These are phyloP conservation scores for Zygnema circumcarinatum DNA, from an alignment of 139 green algal species.

Conservation along the genomic window DNA sequence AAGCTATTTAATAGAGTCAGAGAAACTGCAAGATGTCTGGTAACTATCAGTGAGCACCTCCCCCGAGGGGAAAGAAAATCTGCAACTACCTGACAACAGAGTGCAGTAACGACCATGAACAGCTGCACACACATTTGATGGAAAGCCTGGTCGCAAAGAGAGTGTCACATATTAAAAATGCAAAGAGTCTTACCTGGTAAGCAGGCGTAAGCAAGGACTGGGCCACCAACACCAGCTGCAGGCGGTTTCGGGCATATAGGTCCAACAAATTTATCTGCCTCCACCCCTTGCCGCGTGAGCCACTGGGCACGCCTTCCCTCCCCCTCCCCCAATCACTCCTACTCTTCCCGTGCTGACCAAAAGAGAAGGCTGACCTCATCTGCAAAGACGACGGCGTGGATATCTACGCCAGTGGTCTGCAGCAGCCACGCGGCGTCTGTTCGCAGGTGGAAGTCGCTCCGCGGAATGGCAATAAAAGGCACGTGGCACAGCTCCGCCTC, in stretches of 20 bases:
- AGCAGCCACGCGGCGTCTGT: constrained; percentile 31
- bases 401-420: constrained; percentile 11
- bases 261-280: constrained; percentile 15
- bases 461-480: constrained; percentile 16
- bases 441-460: constrained; percentile 33
- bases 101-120: too few relatives aligned
- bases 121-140: too few relatives aligned
- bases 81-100: too few relatives aligned
- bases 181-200: constrained; percentile 13
- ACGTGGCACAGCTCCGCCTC: neutral
- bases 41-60: too few relatives aligned
- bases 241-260: neutral
- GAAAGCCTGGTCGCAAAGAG: too few relatives aligned
- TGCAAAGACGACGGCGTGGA: constrained; percentile 30
- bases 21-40: too few relatives aligned
- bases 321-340: constrained; percentile 7
- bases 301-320: neutral
- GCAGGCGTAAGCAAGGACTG: constrained; percentile 15
- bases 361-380: constrained; percentile 31
- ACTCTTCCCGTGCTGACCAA: neutral
- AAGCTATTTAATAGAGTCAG: too few relatives aligned
- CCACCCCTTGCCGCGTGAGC: neutral
- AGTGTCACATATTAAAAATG: too few relatives aligned
- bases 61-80: too few relatives aligned
- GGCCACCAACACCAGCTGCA: constrained; percentile 46